Evolutionary conservation across 306 rosid species (phyloP), one percentile per base, ranked within the genome.

Genomic region (Quercus bicolor): DNA sequence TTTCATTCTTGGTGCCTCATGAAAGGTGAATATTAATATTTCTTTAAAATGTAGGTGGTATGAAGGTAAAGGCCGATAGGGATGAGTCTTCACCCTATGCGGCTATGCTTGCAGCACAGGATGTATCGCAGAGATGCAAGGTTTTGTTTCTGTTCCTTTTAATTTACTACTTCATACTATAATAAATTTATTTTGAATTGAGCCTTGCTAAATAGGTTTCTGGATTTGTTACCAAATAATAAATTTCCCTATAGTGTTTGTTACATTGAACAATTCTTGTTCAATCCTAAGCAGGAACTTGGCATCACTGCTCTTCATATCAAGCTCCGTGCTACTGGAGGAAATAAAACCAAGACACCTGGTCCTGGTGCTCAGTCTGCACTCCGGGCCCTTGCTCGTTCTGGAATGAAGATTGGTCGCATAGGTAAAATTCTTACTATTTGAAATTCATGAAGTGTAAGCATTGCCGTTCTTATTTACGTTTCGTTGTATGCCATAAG

Each of bases 41-140:
- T 52, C 28, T 23, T 4, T 1, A 1, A 55, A 31, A 43, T 61
- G 71, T 69, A 94, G 97, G 97, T 80, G 98, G 98, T 16, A 94
- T 94, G 98, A 94, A 94, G 90, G 97, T 92, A 70, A 94, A 94
- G 48, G 98, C 96, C 20, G 97, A 92, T 74, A 85, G 97, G 75
- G 98, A 94, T 75, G 98, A 94, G 71, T 94, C 98, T 7, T 91
- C 97, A 4, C 98, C 98, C 0, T 94, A 94, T 75, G 98, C 96
- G 12, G 97, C 98, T 56, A 91, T 94, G 98, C 94, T 94, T 89
- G 97, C 97, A 1, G 97, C 98, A 1, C 98, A 90, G 31, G 98
- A 94, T 84, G 97, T 94, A 80, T 85, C 97, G 73, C 78, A 87
- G 18, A 84, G 97, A 70, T 90, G 96, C 94, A 94, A 92, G 97